Evolutionary conservation across 1,284 basidiomycete genomes (phyloP).

Genomic region (Fomitopsis schrenkii): DNA sequence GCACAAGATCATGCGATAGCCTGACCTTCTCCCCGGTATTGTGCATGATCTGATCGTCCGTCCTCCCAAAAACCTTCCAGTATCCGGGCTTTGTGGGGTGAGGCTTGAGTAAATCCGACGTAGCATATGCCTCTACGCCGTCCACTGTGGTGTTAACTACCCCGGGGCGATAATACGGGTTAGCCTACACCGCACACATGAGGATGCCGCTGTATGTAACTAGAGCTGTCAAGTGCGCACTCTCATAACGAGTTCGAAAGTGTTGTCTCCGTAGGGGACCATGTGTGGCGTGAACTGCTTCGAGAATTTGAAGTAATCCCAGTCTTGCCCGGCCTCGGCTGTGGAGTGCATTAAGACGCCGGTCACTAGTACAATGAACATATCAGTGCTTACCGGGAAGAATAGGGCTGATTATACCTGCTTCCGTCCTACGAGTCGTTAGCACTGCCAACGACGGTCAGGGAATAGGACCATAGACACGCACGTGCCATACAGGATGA

Average conservation of each 20-base stretch:
- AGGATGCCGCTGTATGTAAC: not conserved
- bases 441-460: not conserved
- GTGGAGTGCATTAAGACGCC: no score
- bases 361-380: not conserved
- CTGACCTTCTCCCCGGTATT: constrained; percentile 30
- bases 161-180: constrained; percentile 10
- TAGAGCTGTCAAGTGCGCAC: not conserved
- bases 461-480: not conserved
- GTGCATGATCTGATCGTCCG: constrained; percentile 51
- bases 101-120: constrained; percentile 39
- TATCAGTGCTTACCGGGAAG: not conserved
- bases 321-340: constrained; percentile 6
- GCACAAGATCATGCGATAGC: not conserved
- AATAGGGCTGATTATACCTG: constrained; percentile 2
- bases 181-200: not conserved
- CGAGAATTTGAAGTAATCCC: constrained; percentile 15
- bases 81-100: constrained; percentile 41
- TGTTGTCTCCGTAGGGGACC: constrained; percentile 9
- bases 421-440: not conserved
- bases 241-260: constrained; percentile 10
- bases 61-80: constrained; percentile 44
- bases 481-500: constrained; percentile 14
- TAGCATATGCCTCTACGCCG: constrained; percentile 30
- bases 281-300: constrained; percentile 5
- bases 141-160: constrained; percentile 27